These are phyloP conservation scores for Aspergillus ellipticus DNA, from an alignment of 495 filamentous ascomycete genomes.

Conservation along the genomic window DNA sequence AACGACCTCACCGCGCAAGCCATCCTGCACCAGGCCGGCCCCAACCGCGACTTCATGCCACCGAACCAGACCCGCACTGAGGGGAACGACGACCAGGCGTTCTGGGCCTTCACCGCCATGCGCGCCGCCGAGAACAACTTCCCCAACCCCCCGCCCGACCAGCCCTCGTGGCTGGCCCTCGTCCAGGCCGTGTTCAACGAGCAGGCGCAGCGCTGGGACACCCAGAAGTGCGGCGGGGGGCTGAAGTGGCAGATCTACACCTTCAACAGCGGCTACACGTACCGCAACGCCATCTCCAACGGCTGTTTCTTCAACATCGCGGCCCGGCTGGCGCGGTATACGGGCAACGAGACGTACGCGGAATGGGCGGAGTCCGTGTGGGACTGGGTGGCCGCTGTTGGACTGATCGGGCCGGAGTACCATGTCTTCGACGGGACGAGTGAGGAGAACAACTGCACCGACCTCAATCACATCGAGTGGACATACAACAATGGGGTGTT, in stretches of 20 bases:
- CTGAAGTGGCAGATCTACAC: slow-evolving; percentile 77
- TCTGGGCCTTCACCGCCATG: slow-evolving; percentile 78
- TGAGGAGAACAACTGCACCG: slow-evolving; percentile 42
- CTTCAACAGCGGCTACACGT: slow-evolving; percentile 68
- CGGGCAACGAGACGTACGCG: slow-evolving; percentile 67
- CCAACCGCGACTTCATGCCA: slow-evolving; percentile 67
- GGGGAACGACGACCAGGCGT: slow-evolving; percentile 80
- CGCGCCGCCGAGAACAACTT: slow-evolving; percentile 71
- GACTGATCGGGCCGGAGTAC: slow-evolving; percentile 55
- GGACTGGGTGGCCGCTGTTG: slow-evolving; percentile 60
- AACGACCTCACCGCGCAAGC: slow-evolving; percentile 62
- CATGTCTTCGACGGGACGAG: slow-evolving; percentile 60
- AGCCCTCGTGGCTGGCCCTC: slow-evolving; percentile 67
- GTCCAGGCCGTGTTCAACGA: slow-evolving; percentile 74
- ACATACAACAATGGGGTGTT: slow-evolving; percentile 63
- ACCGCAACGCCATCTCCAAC: slow-evolving; percentile 74
- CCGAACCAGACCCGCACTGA: slow-evolving; percentile 68
- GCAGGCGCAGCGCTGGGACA: slow-evolving; percentile 66
- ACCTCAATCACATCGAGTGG: slow-evolving; percentile 55
- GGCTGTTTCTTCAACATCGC: slow-evolving; percentile 74
- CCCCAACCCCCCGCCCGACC: slow-evolving; percentile 44
- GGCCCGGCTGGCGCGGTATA: slow-evolving; percentile 68
- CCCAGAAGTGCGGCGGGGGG: slow-evolving; percentile 59
- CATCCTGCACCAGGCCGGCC: slow-evolving; percentile 62
- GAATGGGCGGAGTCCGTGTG: slow-evolving; percentile 65